A percentile compares a stretch with the other conserved stretches of the same genome.
These are phyloP conservation scores for Eimeria maxima DNA, from an alignment of 169 alveolate species.

Conservation along the genomic window DNA sequence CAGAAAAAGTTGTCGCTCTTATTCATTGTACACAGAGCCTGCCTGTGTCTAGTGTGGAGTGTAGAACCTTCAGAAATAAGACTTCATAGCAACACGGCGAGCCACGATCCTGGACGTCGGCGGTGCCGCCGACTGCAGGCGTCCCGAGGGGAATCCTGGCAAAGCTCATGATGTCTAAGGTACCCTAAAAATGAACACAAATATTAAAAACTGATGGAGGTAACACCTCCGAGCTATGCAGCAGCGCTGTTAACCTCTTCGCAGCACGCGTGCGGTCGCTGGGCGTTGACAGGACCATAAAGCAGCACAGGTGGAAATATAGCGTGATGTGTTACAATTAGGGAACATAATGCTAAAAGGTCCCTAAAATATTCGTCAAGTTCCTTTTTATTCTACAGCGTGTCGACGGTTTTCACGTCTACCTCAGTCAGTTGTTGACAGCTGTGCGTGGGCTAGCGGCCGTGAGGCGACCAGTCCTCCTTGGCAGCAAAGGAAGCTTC, in stretches of 20 bases:
- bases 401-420: background rate
- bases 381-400: background rate
- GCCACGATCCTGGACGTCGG: background rate
- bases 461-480: conserved; percentile 56
- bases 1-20: background rate
- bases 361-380: background rate
- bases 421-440: background rate
- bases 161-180: background rate
- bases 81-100: background rate
- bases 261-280: conserved; percentile 2
- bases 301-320: background rate
- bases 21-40: background rate
- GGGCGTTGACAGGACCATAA: background rate
- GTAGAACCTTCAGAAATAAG: background rate
- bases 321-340: background rate
- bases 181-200: background rate
- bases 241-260: background rate
- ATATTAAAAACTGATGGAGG: background rate
- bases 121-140: background rate
- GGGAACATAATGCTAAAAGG: background rate
- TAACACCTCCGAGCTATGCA: background rate
- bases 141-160: background rate
- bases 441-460: conserved; percentile 54
- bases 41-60: background rate
- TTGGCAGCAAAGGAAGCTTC: background rate